These are phyloP conservation scores for Acer campestre DNA, from an alignment of 345 rosid species.

Conservation along the genomic window DNA sequence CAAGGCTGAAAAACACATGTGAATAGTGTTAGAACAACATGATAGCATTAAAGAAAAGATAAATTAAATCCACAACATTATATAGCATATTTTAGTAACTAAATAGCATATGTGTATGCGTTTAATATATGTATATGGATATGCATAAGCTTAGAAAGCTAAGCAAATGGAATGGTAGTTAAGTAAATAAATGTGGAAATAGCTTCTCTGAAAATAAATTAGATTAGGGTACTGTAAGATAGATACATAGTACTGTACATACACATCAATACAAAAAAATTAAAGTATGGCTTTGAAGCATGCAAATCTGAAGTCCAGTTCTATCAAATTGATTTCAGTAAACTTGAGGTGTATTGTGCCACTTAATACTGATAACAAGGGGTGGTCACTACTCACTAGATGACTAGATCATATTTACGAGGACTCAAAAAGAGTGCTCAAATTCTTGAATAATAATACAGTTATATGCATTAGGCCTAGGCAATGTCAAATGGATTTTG, in stretches of 20 bases:
- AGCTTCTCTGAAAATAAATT: neutral
- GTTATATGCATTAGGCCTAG: neutral
- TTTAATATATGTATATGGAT: neutral
- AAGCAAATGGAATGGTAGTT: neutral
- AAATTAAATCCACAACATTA: neutral
- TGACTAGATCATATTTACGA: neutral
- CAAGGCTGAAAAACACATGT: conserved; percentile 66
- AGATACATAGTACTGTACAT: neutral
- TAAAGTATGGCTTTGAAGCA: neutral
- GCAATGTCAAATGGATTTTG: neutral
- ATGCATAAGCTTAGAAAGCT: neutral
- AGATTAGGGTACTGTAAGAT: neutral
- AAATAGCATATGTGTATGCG: neutral
- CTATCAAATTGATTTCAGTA: neutral
- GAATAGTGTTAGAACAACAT: conserved; percentile 24
- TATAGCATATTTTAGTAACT: neutral
- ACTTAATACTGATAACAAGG: neutral
- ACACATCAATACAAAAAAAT: neutral
- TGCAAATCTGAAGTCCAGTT: neutral
- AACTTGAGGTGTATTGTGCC: neutral
- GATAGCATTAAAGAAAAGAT: conserved; percentile 8
- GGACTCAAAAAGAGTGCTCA: neutral
- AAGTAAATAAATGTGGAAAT: neutral
- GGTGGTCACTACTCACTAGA: neutral
- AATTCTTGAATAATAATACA: neutral